These are phyloP conservation scores for Moesziomyces antarcticus DNA, from an alignment of 1,284 basidiomycete species.

Conservation along the genomic window DNA sequence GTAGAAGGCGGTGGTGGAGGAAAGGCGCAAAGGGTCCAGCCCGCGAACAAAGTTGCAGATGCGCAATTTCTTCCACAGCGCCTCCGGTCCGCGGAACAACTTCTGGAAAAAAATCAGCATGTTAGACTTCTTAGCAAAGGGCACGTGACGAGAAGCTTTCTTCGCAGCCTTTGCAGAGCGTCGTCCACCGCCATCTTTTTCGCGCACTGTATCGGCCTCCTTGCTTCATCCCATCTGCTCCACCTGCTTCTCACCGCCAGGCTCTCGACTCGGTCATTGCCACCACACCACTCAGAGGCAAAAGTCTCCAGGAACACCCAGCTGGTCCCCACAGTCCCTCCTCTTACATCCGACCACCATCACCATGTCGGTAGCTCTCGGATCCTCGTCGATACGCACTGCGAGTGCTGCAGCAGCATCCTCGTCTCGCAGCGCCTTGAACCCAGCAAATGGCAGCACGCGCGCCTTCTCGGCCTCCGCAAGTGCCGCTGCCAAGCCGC, in stretches of 20 bases:
- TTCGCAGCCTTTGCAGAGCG: slow-evolving; percentile 9
- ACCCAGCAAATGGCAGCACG: not conserved
- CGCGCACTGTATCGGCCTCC: not conserved
- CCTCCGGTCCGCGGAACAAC: slow-evolving; percentile 6
- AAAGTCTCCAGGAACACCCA: no score
- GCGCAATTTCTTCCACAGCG: slow-evolving; percentile 7
- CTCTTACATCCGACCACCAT: not conserved
- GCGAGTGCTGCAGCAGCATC: slow-evolving; percentile 10
- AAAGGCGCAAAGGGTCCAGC: not conserved
- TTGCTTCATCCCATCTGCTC: slow-evolving; percentile 5
- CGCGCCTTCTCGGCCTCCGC: slow-evolving; percentile 48
- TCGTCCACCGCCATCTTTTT: not conserved
- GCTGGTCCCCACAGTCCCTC: no score
- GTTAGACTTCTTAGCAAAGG: not conserved
- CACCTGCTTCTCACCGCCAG: not conserved
- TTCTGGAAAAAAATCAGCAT: not conserved
- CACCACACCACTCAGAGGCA: no score
- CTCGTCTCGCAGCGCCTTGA: slow-evolving; percentile 12
- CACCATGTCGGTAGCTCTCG: not conserved
- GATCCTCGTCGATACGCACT: slow-evolving; percentile 1
- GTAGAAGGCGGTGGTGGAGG: not conserved
- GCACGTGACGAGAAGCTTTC: slow-evolving; percentile 25
- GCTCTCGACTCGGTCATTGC: no score
- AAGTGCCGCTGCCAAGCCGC: slow-evolving; percentile 42
- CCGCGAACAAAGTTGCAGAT: not conserved